A percentile compares a stretch with the other conserved stretches of the same genome.
phyloP scores from a whole-genome alignment of 2,329 filamentous ascomycete species.

The Colletotrichum camelliae region DNA sequence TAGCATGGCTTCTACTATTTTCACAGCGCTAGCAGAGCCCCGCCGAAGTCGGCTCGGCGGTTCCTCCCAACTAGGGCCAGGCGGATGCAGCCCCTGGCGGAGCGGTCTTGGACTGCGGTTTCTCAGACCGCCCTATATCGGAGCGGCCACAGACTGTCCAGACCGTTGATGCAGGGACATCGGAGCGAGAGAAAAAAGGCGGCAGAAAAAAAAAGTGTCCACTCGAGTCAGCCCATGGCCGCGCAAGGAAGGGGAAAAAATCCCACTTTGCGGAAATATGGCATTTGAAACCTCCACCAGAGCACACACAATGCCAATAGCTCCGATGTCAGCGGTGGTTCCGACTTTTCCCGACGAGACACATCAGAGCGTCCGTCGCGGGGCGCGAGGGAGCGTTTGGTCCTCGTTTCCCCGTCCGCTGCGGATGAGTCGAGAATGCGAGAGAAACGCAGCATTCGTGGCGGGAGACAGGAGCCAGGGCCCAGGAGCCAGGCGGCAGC shows the following conservation, averaged over 20 bases:
- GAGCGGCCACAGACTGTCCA: slow-evolving; percentile 8
- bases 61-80: slow-evolving; percentile 15
- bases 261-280: slow-evolving; percentile 20
- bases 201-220: slow-evolving; percentile 15
- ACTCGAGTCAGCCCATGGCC: slow-evolving; percentile 21
- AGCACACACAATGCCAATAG: neutral
- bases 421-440: neutral
- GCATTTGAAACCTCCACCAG: slow-evolving; percentile 19
- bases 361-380: slow-evolving; percentile 6
- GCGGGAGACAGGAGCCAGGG: neutral
- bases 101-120: neutral
- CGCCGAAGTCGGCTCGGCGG: slow-evolving; percentile 22
- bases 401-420: slow-evolving; percentile 7
- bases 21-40: slow-evolving; percentile 7
- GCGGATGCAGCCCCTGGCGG: slow-evolving; percentile 4
- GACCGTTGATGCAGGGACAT: neutral
- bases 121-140: slow-evolving; percentile 22
- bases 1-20: slow-evolving; percentile 1
- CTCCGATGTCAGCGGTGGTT: slow-evolving; percentile 13
- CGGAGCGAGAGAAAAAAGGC: neutral
- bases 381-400: neutral
- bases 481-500: neutral
- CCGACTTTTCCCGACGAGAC: slow-evolving; percentile 19
- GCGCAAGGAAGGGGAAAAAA: neutral
- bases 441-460: neutral